Base-by-base conservation (phyloP, 306 rosid species). In the Prunus davidiana region DNA sequence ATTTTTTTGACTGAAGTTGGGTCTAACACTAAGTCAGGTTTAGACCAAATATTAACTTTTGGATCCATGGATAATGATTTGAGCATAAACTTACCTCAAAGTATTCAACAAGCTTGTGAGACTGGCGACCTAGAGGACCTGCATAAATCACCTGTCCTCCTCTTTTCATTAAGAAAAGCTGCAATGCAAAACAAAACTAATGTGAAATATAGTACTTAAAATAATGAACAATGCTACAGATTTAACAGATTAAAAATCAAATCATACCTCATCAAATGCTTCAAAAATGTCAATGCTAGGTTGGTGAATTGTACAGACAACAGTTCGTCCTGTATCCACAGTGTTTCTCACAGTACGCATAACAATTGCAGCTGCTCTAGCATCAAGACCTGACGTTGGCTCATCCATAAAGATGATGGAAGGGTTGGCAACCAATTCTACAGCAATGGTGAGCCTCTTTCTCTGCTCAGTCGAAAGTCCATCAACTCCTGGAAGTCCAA, bases 351-450 rank as follows among this genome's bases (percentile, higher is more conserved):
- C 94, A 2, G 94, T 88, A 49, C 98, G 90, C 96, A 93, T 93
- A 63, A 93, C 96, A 73, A 93, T 90, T 5, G 96, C 98, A 51
- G 96, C 98, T 45, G 98, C 93, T 81, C 96, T 87, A 64, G 98
- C 98, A 84, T 93, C 98, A n/a, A 93, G 91, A 30, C 98, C 98
- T 8, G 98, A 87, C 13, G 98, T 93, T 24, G 98, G 98, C 71
- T 93, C 98, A 77, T 93, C 98, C 98, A 93, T 89, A 43, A 93
- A 93, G 82, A 93, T 89, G 72, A 93, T 93, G 32, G 98, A 93
- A 13, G 98, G 98, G 79, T 90, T 93, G 22, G 96, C 92, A 71
- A 93, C 97, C 76, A 93, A 81, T 64, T 93, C 97, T 3, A 93
- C 96, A 7, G 94, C 98, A 69, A 93, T 93, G 41, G 98, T 93